A percentile compares a stretch with the other conserved stretches of the same genome.
Conservation (phyloP, 2,329 filamentous ascomycete genomes). For the Curvularia sp. region DNA sequence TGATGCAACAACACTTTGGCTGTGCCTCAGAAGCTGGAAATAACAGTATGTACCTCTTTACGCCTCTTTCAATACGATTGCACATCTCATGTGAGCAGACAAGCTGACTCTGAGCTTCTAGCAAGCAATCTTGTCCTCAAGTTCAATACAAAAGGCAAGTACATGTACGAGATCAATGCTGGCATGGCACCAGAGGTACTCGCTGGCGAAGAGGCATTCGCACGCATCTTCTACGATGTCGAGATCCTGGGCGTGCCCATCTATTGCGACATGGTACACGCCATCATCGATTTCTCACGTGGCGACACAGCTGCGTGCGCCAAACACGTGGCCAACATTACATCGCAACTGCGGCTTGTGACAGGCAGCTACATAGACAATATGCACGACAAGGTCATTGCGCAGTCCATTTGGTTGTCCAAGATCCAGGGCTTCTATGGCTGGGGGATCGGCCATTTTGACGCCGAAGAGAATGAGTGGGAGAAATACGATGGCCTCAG, state of each 20-base stretch:
- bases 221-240: constrained; percentile 10
- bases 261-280: constrained; percentile 7
- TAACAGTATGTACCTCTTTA: neutral
- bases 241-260: constrained; percentile 1
- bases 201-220: constrained; percentile 5
- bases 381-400: constrained; percentile 8
- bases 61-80: neutral
- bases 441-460: constrained; percentile 7
- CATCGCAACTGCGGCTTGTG: constrained; percentile 4
- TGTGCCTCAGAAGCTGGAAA: constrained; percentile 4
- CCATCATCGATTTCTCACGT: constrained; percentile 1
- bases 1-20: constrained; percentile 10
- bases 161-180: constrained; percentile 7
- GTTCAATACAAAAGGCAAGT: constrained; percentile 3
- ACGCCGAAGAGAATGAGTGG: neutral
- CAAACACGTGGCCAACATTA: constrained; percentile 3
- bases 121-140: constrained; percentile 10
- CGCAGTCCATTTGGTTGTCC: constrained; percentile 10
- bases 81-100: neutral
- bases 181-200: constrained; percentile 1
- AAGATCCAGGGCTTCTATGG: constrained; percentile 12
- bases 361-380: constrained; percentile 6
- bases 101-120: neutral
- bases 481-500: constrained; percentile 8
- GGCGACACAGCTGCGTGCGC: constrained; percentile 1